Evolutionary conservation across 108 stramenopile species (phyloP).

Genomic region (Discostella stelligeroides): DNA sequence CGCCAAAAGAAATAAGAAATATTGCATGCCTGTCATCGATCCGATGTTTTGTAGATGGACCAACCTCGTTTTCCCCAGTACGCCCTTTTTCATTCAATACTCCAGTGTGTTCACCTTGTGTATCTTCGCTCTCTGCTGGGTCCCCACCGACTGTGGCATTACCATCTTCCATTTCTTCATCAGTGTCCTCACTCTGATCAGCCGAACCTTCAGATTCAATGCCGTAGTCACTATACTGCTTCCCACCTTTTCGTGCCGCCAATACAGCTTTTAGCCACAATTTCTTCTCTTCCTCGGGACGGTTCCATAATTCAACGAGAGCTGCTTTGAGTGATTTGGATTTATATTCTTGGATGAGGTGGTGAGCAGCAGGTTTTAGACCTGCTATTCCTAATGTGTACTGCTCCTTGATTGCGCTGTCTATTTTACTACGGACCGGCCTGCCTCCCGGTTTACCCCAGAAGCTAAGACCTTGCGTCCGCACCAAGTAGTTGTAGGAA

Average conservation of each 20-base stretch:
- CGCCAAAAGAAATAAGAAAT: conserved; percentile 51
- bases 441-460: conserved; percentile 40
- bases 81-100: neutral
- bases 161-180: conserved; percentile 1
- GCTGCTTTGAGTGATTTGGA: neutral
- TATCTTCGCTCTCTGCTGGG: neutral
- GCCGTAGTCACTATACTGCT: neutral
- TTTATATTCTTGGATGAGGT: neutral
- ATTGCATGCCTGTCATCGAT: conserved; percentile 38
- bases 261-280: conserved; percentile 21
- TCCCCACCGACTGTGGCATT: neutral
- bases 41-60: neutral
- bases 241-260: conserved; percentile 12
- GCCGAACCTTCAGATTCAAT: conserved; percentile 4
- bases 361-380: conserved; percentile 17
- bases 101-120: neutral
- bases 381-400: conserved; percentile 7
- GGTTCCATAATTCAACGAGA: conserved; percentile 9
- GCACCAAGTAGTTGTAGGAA: conserved; percentile 37
- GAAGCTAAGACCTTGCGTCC: conserved; percentile 28
- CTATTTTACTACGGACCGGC: conserved; percentile 21
- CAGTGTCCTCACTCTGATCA: neutral
- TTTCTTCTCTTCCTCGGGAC: conserved; percentile 20
- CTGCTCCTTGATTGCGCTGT: conserved; percentile 30
- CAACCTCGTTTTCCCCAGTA: neutral